Base-by-base conservation (phyloP, 2,329 filamentous ascomycete genomes). In the Ilyonectria robusta region DNA sequence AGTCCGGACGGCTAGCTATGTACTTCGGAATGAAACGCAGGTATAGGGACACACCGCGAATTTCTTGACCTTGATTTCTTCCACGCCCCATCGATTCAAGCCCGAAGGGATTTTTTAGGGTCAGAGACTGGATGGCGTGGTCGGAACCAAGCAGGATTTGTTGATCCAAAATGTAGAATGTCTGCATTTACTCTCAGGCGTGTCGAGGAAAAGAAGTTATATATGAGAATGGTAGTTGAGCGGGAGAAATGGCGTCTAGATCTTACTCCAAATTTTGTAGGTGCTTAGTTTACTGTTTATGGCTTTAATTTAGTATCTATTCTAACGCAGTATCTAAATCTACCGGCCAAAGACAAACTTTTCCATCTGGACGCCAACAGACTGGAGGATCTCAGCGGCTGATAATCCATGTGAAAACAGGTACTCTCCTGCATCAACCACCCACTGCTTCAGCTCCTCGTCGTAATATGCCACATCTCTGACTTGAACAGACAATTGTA, bases 381-480 rank as follows among this genome's bases (percentile, higher is more conserved):
- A 46, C 3, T 48, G 59, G 9, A 65, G 26, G 15, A 66, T 62
- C 4, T 80, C 72, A 0, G 70, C 69, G 0, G 76, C 72, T 0
- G 78, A 80, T 15, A 65, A 33, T 1, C 76, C 78, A 0, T 78
- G 48, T 0, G 59, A 76, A 33, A 81, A 73, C 1, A 33, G 57
- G 46, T 80, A 79, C 0, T 74, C 66, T 0, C 76, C 78, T 2
- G 62, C 70, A 0, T 72, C 67, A 1, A 81, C 62, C 8, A 76
- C 66, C 79, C 78, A 81, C 15, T 72, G 63, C 57, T 68, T 61
- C 19, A 23, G 19, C 0, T 42, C 37, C 15, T 75, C 70, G 13
- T 79, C 65, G n/a, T 74, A 81, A 23, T 74, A 75, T 0, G 77
- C 76, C 7, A 79, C 35, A 7, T 80, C 78, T n/a, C 72, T 67